Evolutionary conservation across 306 rosid species (phyloP).

Genomic region (Hippophae tibetana): DNA sequence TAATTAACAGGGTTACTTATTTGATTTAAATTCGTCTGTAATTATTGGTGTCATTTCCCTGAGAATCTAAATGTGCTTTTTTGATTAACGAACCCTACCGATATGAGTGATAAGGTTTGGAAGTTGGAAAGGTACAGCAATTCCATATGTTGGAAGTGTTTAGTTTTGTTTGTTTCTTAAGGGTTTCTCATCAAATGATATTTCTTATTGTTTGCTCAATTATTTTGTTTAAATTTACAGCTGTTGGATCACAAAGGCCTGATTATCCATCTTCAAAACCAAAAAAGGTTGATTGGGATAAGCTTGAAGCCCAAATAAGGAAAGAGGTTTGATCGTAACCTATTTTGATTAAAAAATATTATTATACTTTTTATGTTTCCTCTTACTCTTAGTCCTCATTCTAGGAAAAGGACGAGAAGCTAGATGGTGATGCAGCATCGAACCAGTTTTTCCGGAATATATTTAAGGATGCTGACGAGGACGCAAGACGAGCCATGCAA

Average conservation of each 20-base stretch:
- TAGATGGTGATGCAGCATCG: constrained; percentile 91
- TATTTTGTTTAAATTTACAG: constrained; percentile 23
- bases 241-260: constrained; percentile 34
- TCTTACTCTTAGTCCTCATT: constrained; percentile 9
- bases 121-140: too few species aligned
- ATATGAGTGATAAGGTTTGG: too few species aligned
- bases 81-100: too few species aligned
- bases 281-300: constrained; percentile 70
- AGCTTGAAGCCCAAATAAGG: constrained; percentile 77
- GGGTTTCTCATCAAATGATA: not conserved
- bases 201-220: too few species aligned
- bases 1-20: too few species aligned
- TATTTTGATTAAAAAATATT: constrained; percentile 1
- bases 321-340: constrained; percentile 51
- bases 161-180: not conserved
- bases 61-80: too few species aligned
- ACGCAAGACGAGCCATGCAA: constrained; percentile 82
- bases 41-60: too few species aligned
- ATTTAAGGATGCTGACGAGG: constrained; percentile 86
- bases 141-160: too few species aligned
- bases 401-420: constrained; percentile 92
- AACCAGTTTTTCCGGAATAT: constrained; percentile 85
- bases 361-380: not conserved
- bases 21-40: too few species aligned
- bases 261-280: constrained; percentile 84